Conservation (phyloP, 768 basidiomycete species). For the Lactarius hatsudake region DNA sequence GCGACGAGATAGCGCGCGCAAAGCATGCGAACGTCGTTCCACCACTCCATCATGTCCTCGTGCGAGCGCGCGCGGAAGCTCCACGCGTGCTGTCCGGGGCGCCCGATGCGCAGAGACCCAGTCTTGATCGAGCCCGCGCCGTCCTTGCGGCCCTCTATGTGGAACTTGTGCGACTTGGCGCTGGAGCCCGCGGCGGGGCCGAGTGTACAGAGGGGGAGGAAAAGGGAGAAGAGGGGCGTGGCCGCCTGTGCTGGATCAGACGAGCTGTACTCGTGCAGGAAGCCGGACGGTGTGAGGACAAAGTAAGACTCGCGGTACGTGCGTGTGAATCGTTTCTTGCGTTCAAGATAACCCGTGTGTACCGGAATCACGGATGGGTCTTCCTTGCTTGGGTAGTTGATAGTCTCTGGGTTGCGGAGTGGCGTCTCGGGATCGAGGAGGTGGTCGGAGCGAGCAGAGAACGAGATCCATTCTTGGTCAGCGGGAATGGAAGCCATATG, state of each 20-base stretch:
- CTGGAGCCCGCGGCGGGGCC: constrained; percentile 76
- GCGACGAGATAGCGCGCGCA: constrained; percentile 93
- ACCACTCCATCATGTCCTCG: constrained; percentile 99
- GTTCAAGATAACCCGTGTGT: constrained; percentile 86
- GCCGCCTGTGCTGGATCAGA: constrained; percentile 64
- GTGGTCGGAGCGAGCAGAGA: constrained; percentile 90
- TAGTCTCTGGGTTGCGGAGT: constrained; percentile 68
- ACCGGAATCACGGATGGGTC: constrained; percentile 84
- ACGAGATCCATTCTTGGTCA: constrained; percentile 93
- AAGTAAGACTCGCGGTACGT: constrained; percentile 83
- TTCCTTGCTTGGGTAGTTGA: constrained; percentile 87
- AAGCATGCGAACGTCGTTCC: constrained; percentile 95
- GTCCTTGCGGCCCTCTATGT: constrained; percentile 89
- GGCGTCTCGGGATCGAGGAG: constrained; percentile 97
- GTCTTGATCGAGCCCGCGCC: constrained; percentile 65
- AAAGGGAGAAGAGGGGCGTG: constrained; percentile 77
- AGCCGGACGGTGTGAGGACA: constrained; percentile 93
- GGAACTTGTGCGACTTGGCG: constrained; percentile 90
- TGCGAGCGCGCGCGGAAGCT: constrained; percentile 85
- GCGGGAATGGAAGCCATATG: constrained; percentile 79
- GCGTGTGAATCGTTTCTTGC: constrained; percentile 94
- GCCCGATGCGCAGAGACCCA: constrained; percentile 45
- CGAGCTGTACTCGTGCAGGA: constrained; percentile 86
- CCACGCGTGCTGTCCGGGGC: constrained; percentile 64
- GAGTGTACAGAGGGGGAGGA: constrained; percentile 93